Percentiles rank a stretch among this genome's conserved stretches.
Evolutionary conservation across 148 eudicot genomes (phyloP).

Genomic region (Rhododendron kiyosumense): DNA sequence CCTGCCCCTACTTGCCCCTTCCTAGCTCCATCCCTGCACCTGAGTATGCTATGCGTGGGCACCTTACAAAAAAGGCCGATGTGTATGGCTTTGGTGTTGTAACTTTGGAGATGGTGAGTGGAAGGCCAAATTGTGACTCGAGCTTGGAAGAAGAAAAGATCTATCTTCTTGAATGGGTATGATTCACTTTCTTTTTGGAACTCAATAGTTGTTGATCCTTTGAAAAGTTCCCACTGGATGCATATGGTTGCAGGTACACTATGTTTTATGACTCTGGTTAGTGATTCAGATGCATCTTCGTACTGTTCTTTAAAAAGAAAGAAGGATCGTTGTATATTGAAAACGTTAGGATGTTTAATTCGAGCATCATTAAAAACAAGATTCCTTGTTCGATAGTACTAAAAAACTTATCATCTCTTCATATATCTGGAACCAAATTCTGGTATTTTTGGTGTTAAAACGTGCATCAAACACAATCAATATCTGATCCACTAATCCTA

Average conservation of each 20-base stretch:
- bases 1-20: no score
- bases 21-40: no score
- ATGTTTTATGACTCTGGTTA: not conserved
- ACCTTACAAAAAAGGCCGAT: no score
- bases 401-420: not conserved
- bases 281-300: not conserved
- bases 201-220: not conserved
- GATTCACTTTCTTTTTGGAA: not conserved
- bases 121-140: no score
- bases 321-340: not conserved
- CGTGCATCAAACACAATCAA: not conserved
- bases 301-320: not conserved
- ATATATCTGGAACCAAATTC: not conserved
- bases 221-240: not conserved
- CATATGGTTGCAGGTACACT: not conserved
- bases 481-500: not conserved
- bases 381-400: not conserved
- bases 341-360: not conserved
- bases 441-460: no score
- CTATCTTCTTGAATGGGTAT: constrained; percentile 50
- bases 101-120: no score
- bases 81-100: no score
- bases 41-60: no score
- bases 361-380: not conserved
- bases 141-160: no score